Evolutionary conservation across 768 basidiomycete species (phyloP).

Genomic region (Coprinopsis strossmayeri): DNA sequence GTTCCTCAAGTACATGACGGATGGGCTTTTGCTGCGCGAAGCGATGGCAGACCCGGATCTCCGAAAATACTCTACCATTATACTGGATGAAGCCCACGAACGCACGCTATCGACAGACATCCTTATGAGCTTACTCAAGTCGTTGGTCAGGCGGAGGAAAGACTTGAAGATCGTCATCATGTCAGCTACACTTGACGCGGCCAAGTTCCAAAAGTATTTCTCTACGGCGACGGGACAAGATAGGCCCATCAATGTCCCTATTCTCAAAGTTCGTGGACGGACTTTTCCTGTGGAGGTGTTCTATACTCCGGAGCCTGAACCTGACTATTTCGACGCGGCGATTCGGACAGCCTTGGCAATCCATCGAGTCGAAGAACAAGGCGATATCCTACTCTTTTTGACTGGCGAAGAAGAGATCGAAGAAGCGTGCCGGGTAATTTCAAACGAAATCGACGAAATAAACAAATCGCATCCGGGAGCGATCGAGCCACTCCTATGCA

Average conservation of each 20-base stretch:
- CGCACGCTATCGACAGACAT: conserved; percentile 97
- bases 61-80: conserved; percentile 93
- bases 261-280: conserved; percentile 88
- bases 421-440: conserved; percentile 90
- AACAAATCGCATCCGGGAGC: conserved; percentile 58
- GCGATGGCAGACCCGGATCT: conserved; percentile 95
- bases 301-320: conserved; percentile 88
- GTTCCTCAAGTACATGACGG: conserved; percentile 99
- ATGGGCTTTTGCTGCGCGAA: conserved; percentile 98
- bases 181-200: conserved; percentile 95
- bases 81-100: conserved; percentile 98
- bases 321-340: conserved; percentile 95
- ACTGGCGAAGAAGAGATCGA: conserved; percentile 99
- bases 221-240: conserved; percentile 28
- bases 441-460: conserved; percentile 82
- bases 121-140: conserved; percentile 93
- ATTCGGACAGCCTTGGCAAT: conserved; percentile 97
- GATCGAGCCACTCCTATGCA: conserved; percentile 82
- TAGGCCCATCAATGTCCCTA: conserved; percentile 47
- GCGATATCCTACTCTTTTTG: conserved; percentile 90
- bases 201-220: conserved; percentile 97
- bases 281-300: conserved; percentile 96
- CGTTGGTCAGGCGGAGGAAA: conserved; percentile 65
- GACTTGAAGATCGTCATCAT: conserved; percentile 98
- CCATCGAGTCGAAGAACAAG: conserved; percentile 89